Conservation (phyloP, 1,284 basidiomycete genomes). For the Baeospora myosura region DNA sequence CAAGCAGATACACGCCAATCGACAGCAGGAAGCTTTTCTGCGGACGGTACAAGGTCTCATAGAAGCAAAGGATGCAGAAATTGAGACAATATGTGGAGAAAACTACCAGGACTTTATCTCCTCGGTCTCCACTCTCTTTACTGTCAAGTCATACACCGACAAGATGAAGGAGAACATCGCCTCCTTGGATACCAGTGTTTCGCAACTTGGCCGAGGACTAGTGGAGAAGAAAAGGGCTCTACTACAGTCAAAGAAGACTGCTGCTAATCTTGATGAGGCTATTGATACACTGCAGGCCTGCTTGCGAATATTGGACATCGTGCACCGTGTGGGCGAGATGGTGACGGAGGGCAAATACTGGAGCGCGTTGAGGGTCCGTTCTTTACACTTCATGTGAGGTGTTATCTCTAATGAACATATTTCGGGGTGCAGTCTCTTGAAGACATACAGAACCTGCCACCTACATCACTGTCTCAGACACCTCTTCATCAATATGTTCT, state of each 20-base stretch:
- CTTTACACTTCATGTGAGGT: slow-evolving; percentile 20
- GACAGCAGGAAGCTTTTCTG: slow-evolving; percentile 89
- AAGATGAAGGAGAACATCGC: slow-evolving; percentile 76
- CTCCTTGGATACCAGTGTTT: slow-evolving; percentile 62
- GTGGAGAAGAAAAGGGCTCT: slow-evolving; percentile 89
- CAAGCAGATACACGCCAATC: slow-evolving; percentile 85
- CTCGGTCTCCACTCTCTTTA: slow-evolving; percentile 91
- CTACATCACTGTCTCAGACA: slow-evolving; percentile 85
- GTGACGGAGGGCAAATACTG: slow-evolving; percentile 91
- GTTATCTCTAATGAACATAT: slow-evolving; percentile 18
- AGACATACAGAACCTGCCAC: slow-evolving; percentile 87
- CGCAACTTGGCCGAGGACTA: slow-evolving; percentile 74
- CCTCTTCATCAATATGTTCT: slow-evolving; percentile 91
- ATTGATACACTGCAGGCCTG: slow-evolving; percentile 93
- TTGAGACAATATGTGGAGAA: slow-evolving; percentile 90
- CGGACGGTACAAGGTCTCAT: slow-evolving; percentile 83
- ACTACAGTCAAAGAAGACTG: slow-evolving; percentile 87
- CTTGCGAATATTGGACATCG: slow-evolving; percentile 86
- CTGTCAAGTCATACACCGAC: slow-evolving; percentile 84
- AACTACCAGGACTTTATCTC: slow-evolving; percentile 98
- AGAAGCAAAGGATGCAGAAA: slow-evolving; percentile 90
- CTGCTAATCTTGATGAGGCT: slow-evolving; percentile 89
- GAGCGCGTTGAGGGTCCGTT: slow-evolving; percentile 87
- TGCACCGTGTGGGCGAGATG: slow-evolving; percentile 91
- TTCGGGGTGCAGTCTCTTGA: slow-evolving; percentile 69